Evolutionary conservation across 129 eudicot species (phyloP), one percentile per base, ranked within the genome.

Genomic region (Flaveria robusta): DNA sequence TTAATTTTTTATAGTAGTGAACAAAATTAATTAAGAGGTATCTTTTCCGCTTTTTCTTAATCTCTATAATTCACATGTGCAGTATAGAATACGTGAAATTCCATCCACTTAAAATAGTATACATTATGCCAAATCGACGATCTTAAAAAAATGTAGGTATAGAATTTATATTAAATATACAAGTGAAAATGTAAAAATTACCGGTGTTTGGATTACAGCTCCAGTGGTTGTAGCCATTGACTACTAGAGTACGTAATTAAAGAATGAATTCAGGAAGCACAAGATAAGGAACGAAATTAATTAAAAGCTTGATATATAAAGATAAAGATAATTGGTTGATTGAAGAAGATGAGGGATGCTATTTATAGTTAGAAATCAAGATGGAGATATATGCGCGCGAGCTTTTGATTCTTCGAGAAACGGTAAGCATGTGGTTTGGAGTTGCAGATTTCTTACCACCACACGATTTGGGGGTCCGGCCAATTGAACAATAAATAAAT

Each of bases 211-310:
- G 31, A 74, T 73, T 43, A 62, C 74, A 45, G 76, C 60, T 66
- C 83, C 83, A 18, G 64, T 51, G 34, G 72, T 70, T 10, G 75
- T 49, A 20, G 86, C 76, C 82, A 83, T 78, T 26, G 34, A 56
- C 20, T n/a, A n/a, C n/a, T n/a, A n/a, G n/a, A 16, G 19, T 55
- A 7, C 22, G 15, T 29, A 29, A 34, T 3, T 16, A 49, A 75
- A n/a, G 11, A 55, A 18, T 13, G 27, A 55, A 55, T 29, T 29
- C 34, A 5, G 34, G 4, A 29, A 29, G 4, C 34, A 0, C 34
- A 29, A 29, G 34, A 29, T 29, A 29, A 29, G 4, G 34, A 29
- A 29, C 4, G 34, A 29, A 29, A 29, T 29, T 29, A 29, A 29
- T 4, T 29, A 29, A 5, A 29, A 29, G 34, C 34, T 29, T 3